phyloP scores from a whole-genome alignment of 2,329 filamentous ascomycete genomes.

The Apiospora hydei region DNA sequence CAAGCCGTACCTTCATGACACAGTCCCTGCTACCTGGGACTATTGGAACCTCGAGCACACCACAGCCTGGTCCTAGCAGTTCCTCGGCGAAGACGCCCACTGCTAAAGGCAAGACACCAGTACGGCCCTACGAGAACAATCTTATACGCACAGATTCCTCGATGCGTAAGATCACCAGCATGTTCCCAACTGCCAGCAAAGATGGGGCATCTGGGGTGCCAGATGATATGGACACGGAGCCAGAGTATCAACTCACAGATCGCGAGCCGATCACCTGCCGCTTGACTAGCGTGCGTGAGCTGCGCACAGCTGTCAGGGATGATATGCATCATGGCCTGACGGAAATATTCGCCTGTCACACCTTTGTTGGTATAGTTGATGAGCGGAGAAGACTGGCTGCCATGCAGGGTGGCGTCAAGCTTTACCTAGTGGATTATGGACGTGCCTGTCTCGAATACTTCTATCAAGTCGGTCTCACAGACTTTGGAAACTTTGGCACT shows the following conservation, averaged over 20 bases:
- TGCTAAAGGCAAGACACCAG: constrained; percentile 50
- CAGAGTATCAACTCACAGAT: constrained; percentile 72
- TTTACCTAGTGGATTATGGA: constrained; percentile 94
- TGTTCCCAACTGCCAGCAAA: constrained; percentile 72
- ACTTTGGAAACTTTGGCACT: constrained; percentile 92
- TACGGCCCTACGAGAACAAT: constrained; percentile 80
- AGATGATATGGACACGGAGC: constrained; percentile 45
- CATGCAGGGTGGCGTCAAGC: constrained; percentile 89
- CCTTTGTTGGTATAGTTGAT: constrained; percentile 93
- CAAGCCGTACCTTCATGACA: constrained; percentile 91
- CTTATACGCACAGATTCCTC: constrained; percentile 90
- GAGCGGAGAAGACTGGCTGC: constrained; percentile 86
- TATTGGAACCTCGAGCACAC: constrained; percentile 39
- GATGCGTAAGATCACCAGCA: constrained; percentile 93
- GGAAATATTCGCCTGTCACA: constrained; percentile 86
- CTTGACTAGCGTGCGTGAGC: constrained; percentile 83
- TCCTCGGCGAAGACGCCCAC: constrained; percentile 43
- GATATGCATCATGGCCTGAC: constrained; percentile 85
- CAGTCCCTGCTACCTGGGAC: constrained; percentile 85
- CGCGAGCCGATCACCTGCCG: constrained; percentile 74
- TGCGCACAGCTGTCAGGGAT: constrained; percentile 82
- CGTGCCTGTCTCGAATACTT: constrained; percentile 88
- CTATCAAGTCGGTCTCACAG: constrained; percentile 92
- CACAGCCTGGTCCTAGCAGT: constrained; percentile 39
- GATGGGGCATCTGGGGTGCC: constrained; percentile 42